phyloP scores from a whole-genome alignment of 345 rosid genomes.

The Citrus hindsii region DNA sequence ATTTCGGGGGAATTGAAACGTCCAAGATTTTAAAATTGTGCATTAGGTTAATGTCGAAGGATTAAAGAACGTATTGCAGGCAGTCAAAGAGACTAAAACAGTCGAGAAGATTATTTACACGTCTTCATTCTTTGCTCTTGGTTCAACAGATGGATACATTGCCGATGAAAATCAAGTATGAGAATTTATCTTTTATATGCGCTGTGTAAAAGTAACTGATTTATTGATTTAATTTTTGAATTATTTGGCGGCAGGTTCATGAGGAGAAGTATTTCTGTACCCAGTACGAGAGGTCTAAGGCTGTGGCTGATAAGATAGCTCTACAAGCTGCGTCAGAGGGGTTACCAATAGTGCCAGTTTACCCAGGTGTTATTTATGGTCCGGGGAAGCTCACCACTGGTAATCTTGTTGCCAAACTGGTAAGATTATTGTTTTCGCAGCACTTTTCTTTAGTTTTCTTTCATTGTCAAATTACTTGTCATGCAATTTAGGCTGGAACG shows the following conservation, averaged over 20 bases:
- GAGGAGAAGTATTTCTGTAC: slow-evolving; percentile 68
- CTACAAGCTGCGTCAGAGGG: slow-evolving; percentile 66
- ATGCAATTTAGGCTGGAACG: background rate
- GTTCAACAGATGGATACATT: slow-evolving; percentile 72
- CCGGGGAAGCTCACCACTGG: slow-evolving; percentile 81
- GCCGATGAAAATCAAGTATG: slow-evolving; percentile 74
- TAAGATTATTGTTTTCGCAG: slow-evolving; percentile 24
- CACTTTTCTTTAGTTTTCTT: background rate
- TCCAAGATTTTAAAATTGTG: background rate
- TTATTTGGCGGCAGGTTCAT: slow-evolving; percentile 43
- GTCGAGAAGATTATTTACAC: slow-evolving; percentile 70
- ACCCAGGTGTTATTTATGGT: slow-evolving; percentile 90
- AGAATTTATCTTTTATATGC: background rate
- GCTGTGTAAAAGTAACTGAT: background rate
- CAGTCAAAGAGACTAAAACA: slow-evolving; percentile 48
- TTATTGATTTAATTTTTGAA: background rate
- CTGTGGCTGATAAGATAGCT: slow-evolving; percentile 71
- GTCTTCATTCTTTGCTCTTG: slow-evolving; percentile 89
- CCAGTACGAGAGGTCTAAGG: slow-evolving; percentile 83
- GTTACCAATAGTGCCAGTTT: slow-evolving; percentile 55
- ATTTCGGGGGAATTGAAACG: background rate
- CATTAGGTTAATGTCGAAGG: slow-evolving; percentile 84
- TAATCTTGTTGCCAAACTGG: slow-evolving; percentile 70
- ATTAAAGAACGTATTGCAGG: slow-evolving; percentile 66
- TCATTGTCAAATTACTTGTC: background rate